Conservation (phyloP, 768 basidiomycete species). For the Paxillus rubicundulus region DNA sequence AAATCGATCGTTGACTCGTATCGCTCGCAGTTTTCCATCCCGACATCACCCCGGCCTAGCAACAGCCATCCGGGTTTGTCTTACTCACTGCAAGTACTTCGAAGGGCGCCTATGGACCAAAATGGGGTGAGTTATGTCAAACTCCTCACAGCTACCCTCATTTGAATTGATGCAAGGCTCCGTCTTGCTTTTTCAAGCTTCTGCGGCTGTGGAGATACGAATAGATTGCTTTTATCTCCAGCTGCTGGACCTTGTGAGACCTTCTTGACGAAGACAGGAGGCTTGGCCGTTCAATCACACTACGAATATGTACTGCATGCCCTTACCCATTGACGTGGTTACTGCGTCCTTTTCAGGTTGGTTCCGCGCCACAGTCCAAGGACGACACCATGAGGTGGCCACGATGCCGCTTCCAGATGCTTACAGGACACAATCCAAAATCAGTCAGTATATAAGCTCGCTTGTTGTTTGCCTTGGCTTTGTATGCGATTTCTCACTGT, state of each 20-base stretch:
- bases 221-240: slow-evolving; percentile 20
- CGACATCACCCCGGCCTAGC: slow-evolving; percentile 21
- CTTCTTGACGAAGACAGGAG: slow-evolving; percentile 21
- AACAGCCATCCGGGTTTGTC: slow-evolving; percentile 18
- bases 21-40: slow-evolving; percentile 10
- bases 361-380: slow-evolving; percentile 30
- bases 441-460: slow-evolving; percentile 33
- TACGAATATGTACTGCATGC: slow-evolving; percentile 22
- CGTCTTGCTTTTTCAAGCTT: slow-evolving; percentile 21
- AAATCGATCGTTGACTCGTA: slow-evolving; percentile 28
- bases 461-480: slow-evolving; percentile 2
- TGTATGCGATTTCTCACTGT: slow-evolving; percentile 16
- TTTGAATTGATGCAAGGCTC: slow-evolving; percentile 18
- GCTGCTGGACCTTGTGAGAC: slow-evolving; percentile 10
- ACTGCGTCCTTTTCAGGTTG: slow-evolving; percentile 27
- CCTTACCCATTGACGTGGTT: slow-evolving; percentile 26
- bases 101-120: slow-evolving; percentile 11
- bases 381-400: slow-evolving; percentile 33
- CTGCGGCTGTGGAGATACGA: slow-evolving; percentile 25
- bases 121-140: slow-evolving; percentile 23
- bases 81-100: background rate
- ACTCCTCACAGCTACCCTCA: slow-evolving; percentile 12
- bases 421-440: slow-evolving; percentile 24
- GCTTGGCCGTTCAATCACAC: slow-evolving; percentile 16
- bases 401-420: slow-evolving; percentile 31